Evolutionary conservation across 257 asterid species (phyloP).

Genomic region (Anisodus acutangulus): DNA sequence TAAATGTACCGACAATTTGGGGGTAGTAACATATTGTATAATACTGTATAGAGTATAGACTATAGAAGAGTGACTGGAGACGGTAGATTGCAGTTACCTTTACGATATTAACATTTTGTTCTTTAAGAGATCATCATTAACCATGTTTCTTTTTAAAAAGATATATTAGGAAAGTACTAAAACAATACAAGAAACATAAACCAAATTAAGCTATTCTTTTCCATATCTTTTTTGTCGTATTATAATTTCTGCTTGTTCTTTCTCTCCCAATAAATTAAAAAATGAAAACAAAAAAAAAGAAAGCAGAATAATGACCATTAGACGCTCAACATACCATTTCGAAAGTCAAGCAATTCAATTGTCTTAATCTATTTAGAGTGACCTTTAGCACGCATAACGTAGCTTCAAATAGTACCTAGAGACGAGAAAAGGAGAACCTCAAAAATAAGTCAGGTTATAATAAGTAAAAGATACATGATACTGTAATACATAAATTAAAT

Average conservation of each 20-base stretch:
- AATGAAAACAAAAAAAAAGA: neutral
- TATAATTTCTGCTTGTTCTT: neutral
- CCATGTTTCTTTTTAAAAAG: neutral
- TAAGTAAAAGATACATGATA: neutral
- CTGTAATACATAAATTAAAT: no score
- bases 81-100: neutral
- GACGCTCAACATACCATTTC: constrained; percentile 29
- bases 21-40: neutral
- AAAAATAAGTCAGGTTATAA: neutral
- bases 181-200: neutral
- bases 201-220: neutral
- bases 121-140: neutral
- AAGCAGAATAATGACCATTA: neutral
- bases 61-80: neutral
- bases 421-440: neutral
- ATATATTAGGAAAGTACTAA: neutral
- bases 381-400: neutral
- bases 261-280: neutral
- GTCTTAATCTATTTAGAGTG: constrained; percentile 28
- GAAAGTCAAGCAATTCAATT: constrained; percentile 31
- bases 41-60: neutral
- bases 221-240: neutral
- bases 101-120: neutral
- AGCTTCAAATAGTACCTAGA: constrained; percentile 22
- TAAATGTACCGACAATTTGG: neutral